Evolutionary conservation across 441 rosid species (phyloP).

Genomic region (Aleurites moluccanus): DNA sequence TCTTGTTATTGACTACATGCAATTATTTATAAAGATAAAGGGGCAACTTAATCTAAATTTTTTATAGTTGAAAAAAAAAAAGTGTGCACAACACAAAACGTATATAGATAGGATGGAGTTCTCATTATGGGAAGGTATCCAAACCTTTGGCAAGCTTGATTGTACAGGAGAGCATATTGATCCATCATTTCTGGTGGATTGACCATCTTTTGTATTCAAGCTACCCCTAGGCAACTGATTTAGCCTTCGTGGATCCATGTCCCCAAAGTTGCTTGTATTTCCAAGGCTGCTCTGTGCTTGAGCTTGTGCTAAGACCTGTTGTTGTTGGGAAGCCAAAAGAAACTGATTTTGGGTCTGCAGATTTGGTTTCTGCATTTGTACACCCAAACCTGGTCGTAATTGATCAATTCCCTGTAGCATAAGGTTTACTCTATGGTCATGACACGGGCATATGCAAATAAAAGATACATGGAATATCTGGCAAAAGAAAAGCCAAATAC

Average conservation of each 20-base stretch:
- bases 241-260: constrained; percentile 52
- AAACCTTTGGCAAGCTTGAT: constrained; percentile 65
- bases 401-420: constrained; percentile 55
- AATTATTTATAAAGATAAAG: background rate
- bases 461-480: constrained; percentile 8
- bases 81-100: background rate
- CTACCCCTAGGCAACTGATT: constrained; percentile 47
- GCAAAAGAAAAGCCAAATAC: constrained; percentile 8
- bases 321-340: constrained; percentile 58
- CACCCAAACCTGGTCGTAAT: constrained; percentile 47
- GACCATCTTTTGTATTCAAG: constrained; percentile 54
- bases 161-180: constrained; percentile 53
- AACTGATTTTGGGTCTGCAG: constrained; percentile 49
- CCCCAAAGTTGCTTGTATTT: constrained; percentile 44
- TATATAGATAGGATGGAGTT: too few relatives aligned
- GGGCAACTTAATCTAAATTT: background rate
- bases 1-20: background rate
- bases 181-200: constrained; percentile 53
- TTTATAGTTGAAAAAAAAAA: background rate
- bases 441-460: background rate
- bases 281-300: constrained; percentile 51
- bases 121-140: background rate
- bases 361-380: constrained; percentile 55
- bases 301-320: constrained; percentile 57
- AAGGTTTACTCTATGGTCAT: constrained; percentile 12